phyloP scores from a whole-genome alignment of 805 yeast species.

The Komagataella pseudopastoris region DNA sequence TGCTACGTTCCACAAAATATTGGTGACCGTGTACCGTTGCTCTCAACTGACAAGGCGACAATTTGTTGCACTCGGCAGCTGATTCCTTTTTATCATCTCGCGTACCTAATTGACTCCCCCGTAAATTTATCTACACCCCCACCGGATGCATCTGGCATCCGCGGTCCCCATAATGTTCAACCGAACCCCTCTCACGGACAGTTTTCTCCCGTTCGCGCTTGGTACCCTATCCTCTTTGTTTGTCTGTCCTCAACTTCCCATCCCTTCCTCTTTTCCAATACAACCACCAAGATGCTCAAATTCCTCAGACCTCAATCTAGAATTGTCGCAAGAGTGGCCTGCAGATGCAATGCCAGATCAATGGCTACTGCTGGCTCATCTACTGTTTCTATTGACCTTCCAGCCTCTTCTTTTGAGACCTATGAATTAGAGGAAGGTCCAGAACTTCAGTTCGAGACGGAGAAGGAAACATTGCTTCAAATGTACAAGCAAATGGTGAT shows the following conservation, averaged over 20 bases:
- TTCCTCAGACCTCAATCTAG: not conserved
- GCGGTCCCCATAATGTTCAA: not conserved
- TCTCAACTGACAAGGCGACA: too few relatives aligned
- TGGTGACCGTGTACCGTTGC: too few relatives aligned
- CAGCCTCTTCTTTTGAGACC: constrained; percentile 74
- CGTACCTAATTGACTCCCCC: not conserved
- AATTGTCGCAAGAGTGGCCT: not conserved
- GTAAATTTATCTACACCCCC: not conserved
- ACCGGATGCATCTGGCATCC: not conserved
- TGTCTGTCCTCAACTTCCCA: not conserved
- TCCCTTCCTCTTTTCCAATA: not conserved
- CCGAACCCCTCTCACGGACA: not conserved
- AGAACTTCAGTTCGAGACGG: constrained; percentile 57
- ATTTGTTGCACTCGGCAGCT: too few relatives aligned
- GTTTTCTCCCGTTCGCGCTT: not conserved
- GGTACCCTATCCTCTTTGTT: not conserved
- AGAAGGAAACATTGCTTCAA: constrained; percentile 66
- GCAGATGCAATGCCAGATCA: not conserved
- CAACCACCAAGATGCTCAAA: not conserved
- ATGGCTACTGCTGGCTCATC: not conserved
- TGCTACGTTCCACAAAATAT: too few relatives aligned
- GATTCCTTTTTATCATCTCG: too few relatives aligned
- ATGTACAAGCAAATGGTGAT: constrained; percentile 95
- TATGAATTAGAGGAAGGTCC: constrained; percentile 63
- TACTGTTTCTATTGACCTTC: constrained; percentile 35